Base-by-base conservation (phyloP, 108 stramenopile genomes). In the Phaeodactylum tricornutum region DNA sequence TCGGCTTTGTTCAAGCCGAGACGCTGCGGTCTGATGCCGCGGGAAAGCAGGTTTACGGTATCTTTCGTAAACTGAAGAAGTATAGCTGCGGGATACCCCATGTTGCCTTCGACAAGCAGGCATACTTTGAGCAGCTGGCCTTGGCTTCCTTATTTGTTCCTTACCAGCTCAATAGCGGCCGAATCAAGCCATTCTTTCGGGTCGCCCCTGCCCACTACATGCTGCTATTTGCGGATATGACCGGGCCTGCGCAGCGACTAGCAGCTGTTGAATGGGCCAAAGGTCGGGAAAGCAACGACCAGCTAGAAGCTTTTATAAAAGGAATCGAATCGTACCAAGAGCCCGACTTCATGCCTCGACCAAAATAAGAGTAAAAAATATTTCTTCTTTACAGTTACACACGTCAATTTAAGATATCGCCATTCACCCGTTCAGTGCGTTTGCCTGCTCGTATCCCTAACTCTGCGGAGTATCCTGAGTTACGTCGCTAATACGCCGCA, bases 141-240 rank as follows among this genome's bases (percentile, higher is more conserved):
- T 29, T 48, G 28, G 47, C 47, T 6, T 48, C 47, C 3, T 29
- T 48, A 31, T 48, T 30, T 48, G 47, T 48, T 15, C 47, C 47
- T 11, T 48, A 48, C 11, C 22, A 22, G 20, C 26, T 48, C 15
- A 29, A 6, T 6, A 22, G 29, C 20, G 47, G 26, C 29, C 19
- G n/a, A n/a, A 12, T 31, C 3, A 31, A 31, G 3, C 14, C 15
- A 3, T 48, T 29, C 29, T 48, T 48, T 31, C 47, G 28, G n/a
- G 2, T n/a, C 9, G 20, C 47, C 2, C 47, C 47, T 11, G 3
- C 4, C 11, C 29, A 48, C 29, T 48, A 48, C 9, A n/a, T 31
- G 21, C 47, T 48, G 15, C 26, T 48, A 20, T 48, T 48, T 48
- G 47, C 47, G 12, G 29, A 48, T 30, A 4, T 40, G 7, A 8